Evolutionary conservation across 768 basidiomycete species (phyloP).

Genomic region (Leccinum pellstonianum): DNA sequence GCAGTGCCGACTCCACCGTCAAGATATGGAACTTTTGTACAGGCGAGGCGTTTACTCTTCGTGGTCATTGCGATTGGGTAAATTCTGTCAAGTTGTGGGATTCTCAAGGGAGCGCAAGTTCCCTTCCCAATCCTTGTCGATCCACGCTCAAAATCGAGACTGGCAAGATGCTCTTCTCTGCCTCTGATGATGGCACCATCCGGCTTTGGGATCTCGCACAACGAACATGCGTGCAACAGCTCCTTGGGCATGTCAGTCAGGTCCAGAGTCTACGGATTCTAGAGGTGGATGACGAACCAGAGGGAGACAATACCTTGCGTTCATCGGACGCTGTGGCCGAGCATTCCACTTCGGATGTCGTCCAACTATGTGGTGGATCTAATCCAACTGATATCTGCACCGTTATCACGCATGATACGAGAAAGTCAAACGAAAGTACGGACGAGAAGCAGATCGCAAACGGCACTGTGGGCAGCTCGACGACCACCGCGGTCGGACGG

Average conservation of each 20-base stretch:
- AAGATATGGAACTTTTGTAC: constrained; percentile 93
- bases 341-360: constrained; percentile 13
- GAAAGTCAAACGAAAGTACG: constrained; percentile 8
- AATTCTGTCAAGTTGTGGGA: constrained; percentile 96
- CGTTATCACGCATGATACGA: constrained; percentile 29
- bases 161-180: constrained; percentile 96
- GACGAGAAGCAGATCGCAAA: constrained; percentile 14
- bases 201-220: constrained; percentile 89
- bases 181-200: constrained; percentile 92
- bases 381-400: constrained; percentile 27
- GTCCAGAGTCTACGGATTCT: constrained; percentile 89
- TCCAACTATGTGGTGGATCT: constrained; percentile 14
- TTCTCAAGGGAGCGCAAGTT: constrained; percentile 21
- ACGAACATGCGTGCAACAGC: constrained; percentile 78
- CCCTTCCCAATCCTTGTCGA: constrained; percentile 21
- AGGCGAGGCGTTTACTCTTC: constrained; percentile 86
- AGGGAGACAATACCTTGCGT: constrained; percentile 19
- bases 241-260: constrained; percentile 90
- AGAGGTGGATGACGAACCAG: constrained; percentile 54
- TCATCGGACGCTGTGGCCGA: constrained; percentile 17
- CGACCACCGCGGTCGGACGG: constrained; percentile 15
- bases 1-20: constrained; percentile 92
- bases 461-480: constrained; percentile 1
- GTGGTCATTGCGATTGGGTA: constrained; percentile 95
- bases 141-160: constrained; percentile 58